Percentiles rank a stretch among this genome's conserved stretches.
Evolutionary conservation across 2,329 filamentous ascomycete genomes (phyloP).

Genomic region (Aspergillus calidoustus): DNA sequence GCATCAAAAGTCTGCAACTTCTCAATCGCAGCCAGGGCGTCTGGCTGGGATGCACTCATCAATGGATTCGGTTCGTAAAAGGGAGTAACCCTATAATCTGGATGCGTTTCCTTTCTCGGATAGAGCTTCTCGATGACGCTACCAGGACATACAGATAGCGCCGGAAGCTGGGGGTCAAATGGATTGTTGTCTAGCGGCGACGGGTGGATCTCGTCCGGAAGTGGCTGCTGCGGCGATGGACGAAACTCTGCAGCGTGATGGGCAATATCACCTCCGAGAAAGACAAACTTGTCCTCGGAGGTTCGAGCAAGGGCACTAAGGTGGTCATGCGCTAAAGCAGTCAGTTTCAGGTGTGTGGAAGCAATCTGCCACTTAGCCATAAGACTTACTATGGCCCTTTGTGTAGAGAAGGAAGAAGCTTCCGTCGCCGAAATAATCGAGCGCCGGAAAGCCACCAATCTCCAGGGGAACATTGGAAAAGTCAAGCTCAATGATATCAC

Average conservation of each 20-base stretch:
- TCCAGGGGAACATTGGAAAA: not conserved
- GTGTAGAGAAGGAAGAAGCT: slow-evolving; percentile 4
- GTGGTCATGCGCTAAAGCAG: not conserved
- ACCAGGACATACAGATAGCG: not conserved
- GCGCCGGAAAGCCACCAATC: slow-evolving; percentile 4
- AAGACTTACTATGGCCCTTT: slow-evolving; percentile 7
- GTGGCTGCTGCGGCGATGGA: not conserved
- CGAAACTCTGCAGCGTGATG: slow-evolving; percentile 9
- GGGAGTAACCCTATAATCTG: not conserved
- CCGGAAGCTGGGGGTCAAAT: not conserved
- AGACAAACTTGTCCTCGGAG: not conserved
- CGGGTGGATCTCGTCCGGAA: slow-evolving; percentile 3
- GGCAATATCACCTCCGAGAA: slow-evolving; percentile 6
- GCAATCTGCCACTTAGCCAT: not conserved
- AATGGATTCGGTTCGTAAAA: slow-evolving; percentile 2
- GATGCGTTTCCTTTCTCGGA: not conserved
- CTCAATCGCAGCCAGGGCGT: not conserved
- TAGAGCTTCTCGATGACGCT: not conserved
- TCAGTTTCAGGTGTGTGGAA: not conserved
- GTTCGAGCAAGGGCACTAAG: slow-evolving; percentile 9
- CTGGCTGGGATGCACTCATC: not conserved
- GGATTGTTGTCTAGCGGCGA: not conserved
- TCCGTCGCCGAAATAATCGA: slow-evolving; percentile 6
- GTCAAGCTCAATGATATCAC: slow-evolving; percentile 1
- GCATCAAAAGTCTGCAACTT: not conserved